Base-by-base conservation (phyloP, 2,329 filamentous ascomycete species). In the Sporothrix luriei region DNA sequence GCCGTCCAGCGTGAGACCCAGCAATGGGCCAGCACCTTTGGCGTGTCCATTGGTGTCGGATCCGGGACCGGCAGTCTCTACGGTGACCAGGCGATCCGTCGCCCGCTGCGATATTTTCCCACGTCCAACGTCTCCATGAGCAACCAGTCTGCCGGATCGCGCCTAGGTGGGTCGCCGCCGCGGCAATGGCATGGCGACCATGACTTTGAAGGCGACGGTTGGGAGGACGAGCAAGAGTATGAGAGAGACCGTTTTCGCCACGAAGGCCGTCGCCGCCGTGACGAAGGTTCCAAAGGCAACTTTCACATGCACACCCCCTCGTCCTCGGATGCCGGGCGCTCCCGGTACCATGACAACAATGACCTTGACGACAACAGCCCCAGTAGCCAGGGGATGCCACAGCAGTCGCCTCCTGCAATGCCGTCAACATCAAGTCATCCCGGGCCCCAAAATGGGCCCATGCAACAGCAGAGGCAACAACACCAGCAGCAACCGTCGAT, bases 1-100 rank as follows among this genome's bases (percentile, higher is more conserved):
- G 33, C 55, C 10, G 48, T 5, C 33, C 26, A 62, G 40, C 48
- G 33, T 5, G 67, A 68, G 5, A 21, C 48, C 43, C 40, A 46
- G 33, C 29, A 68, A 10, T 64, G 55, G 67, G 65, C 65, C 33
- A 55, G 13, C 21, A 52, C 49, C 3, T 55, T 67, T 13, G 49
- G 51, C 6, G n/a, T 61, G 33, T 40, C 33, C 13, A 10, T 21
- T 4, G 55, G 33, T 7, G 55, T 13, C 19, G 29, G 16, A 6
- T 38, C 26, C 33, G 16, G 19, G 5, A n/a, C 38, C 14, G 55
- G 55, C 11, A 52, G 21, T 21, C 49, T 24, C n/a, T 52, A 52
- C 55, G 29, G 29, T n/a, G 54, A n/a, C 26, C 54, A 10, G 6
- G 7, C 33, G 24, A 10, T 24, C 55, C 55, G 55, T 2, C n/a